A percentile compares a stretch with the other conserved stretches of the same genome.
Conservation (phyloP, 257 asterid species). For the Linderniella brevidens region DNA sequence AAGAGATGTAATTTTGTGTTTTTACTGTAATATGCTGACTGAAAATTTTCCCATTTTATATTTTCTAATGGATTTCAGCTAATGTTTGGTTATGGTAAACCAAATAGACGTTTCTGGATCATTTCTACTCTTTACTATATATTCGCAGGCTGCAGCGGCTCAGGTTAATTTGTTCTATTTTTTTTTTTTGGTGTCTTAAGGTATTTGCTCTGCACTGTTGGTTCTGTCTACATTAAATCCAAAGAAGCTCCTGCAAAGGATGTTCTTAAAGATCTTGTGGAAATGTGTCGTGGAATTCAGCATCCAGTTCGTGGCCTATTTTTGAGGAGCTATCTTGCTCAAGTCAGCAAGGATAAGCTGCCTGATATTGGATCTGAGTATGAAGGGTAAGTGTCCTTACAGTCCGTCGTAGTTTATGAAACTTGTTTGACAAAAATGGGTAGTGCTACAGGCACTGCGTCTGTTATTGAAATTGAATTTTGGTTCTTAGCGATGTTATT, state of each 20-base stretch:
- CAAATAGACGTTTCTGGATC: background rate
- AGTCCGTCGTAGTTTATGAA: background rate
- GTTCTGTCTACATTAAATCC: conserved; percentile 85
- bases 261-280: conserved; percentile 93
- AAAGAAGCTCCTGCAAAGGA: conserved; percentile 99
- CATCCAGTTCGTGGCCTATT: conserved; percentile 97
- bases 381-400: conserved; percentile 70
- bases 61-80: background rate
- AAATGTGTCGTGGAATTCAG: conserved; percentile 96
- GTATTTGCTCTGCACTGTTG: conserved; percentile 93
- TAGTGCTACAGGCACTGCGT: no score
- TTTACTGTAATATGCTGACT: background rate
- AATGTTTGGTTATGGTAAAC: no score
- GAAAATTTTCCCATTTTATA: background rate
- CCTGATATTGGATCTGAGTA: conserved; percentile 96
- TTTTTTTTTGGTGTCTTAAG: conserved; percentile 23
- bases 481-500: background rate
- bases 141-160: background rate
- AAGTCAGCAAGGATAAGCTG: conserved; percentile 91
- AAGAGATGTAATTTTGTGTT: conserved; percentile 12
- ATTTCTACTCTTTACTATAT: background rate
- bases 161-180: conserved; percentile 4
- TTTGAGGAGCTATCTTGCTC: conserved; percentile 91
- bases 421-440: no score
- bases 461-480: background rate